phyloP scores from a whole-genome alignment of 192 early-diverging fungal species.

The Geosiphon pyriformis region DNA sequence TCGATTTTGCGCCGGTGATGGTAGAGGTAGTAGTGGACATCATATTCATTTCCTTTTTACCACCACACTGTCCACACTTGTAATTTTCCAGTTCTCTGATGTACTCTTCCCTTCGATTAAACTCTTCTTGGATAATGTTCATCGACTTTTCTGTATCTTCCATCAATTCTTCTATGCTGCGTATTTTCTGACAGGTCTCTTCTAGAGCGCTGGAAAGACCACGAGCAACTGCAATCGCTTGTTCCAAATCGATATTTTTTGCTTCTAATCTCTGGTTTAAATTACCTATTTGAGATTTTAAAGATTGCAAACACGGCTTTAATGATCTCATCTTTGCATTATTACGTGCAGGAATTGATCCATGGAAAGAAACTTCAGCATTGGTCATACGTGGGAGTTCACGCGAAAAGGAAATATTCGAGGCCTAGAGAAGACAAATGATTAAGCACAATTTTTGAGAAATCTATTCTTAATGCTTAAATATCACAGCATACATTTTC shows the following conservation, averaged over 20 bases:
- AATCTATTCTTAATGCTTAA: background rate
- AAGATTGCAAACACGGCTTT: background rate
- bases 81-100: background rate
- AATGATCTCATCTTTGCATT: background rate
- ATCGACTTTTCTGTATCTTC: background rate
- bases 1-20: background rate
- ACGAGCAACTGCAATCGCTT: background rate
- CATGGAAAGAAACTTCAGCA: background rate
- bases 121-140: background rate
- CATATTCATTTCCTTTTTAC: background rate
- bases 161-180: slow-evolving; percentile 3
- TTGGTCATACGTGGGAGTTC: background rate
- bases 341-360: background rate
- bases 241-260: slow-evolving; percentile 4
- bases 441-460: background rate
- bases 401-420: background rate
- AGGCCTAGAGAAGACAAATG: background rate
- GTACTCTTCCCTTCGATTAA: background rate
- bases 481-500: background rate
- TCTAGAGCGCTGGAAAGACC: slow-evolving; percentile 1
- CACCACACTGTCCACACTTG: background rate
- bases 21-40: background rate
- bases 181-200: slow-evolving; percentile 3
- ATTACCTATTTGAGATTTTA: slow-evolving; percentile 9
- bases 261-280: background rate